Percentiles rank a stretch among this genome's conserved stretches.
phyloP scores from a whole-genome alignment of 139 green algal genomes.

The Ettlia oleoabundans region DNA sequence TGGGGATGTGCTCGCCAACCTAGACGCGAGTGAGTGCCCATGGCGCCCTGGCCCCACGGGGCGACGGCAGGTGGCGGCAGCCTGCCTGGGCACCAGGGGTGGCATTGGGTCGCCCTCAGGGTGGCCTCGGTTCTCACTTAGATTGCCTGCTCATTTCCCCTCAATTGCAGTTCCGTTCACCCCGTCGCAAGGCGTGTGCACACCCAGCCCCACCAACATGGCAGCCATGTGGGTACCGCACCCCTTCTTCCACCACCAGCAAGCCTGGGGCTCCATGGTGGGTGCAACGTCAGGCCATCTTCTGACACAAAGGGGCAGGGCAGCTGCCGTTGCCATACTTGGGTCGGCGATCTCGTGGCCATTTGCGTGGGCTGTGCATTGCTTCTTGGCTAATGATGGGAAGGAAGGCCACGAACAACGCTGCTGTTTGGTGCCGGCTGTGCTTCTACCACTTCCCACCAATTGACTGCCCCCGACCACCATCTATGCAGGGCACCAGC shows the following conservation, averaged over 20 bases:
- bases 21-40: constrained; percentile 31
- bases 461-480: too few species aligned
- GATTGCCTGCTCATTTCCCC: too few species aligned
- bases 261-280: constrained; percentile 17
- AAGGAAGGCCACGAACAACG: too few species aligned
- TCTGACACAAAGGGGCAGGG: not conserved
- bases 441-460: too few species aligned
- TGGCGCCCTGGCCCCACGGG: not conserved
- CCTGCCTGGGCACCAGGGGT: not conserved
- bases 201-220: constrained; percentile 57
- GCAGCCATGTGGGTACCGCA: constrained; percentile 37
- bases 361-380: too few species aligned
- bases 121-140: not conserved
- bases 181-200: constrained; percentile 56
- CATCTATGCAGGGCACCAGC: not conserved
- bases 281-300: not conserved
- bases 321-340: too few species aligned
- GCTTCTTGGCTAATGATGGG: too few species aligned
- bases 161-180: constrained; percentile 56
- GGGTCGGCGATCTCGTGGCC: too few species aligned
- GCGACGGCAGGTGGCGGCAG: not conserved
- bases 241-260: constrained; percentile 13
- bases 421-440: too few species aligned
- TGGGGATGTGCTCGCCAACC: constrained; percentile 8
- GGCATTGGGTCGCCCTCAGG: too few species aligned